Evolutionary conservation across 805 yeast genomes (phyloP), one percentile per base, ranked within the genome.

Genomic region (Lachancea dasiensis): DNA sequence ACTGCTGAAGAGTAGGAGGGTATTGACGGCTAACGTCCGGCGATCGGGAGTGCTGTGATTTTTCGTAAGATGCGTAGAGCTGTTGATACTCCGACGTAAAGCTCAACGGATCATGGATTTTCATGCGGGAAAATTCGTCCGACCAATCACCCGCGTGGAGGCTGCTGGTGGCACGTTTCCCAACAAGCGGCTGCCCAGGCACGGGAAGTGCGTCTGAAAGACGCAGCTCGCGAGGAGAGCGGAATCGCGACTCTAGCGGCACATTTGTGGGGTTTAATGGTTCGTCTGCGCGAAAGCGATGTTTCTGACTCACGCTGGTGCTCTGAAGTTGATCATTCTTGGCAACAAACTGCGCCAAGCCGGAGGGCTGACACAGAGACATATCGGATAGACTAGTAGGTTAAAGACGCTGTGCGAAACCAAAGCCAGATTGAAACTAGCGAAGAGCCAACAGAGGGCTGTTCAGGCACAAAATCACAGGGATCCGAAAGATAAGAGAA

Each of bases 61-160:
- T 36, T 33, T 50, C 56, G 40, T 54, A 59, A 1, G 39, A 36
- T 4, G 46, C 38, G 43, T 60, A 60, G 27, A 51, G 31, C 15
- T 33, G 45, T 37, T 56, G 56, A 37, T 60, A 60, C 23, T 50
- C 54, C 11, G 47, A 38, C 29, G 52, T 46, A 30, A 56, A 56
- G 40, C 57, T 61, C 35, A 52, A 15, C 10, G 57, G 56, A 37
- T 60, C 64, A 4, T 47, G 46, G 6, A 60, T 41, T 15, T 44
- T 40, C 50, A 59, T 50, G 3, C 49, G 39, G 1, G 59, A 43
- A 25, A 58, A 54, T 38, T 59, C 54, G 11, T 45, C 34, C 9
- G 53, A 22, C 57, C 59, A 52, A 7, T 36, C 18, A 10, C n/a
- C 6, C 3, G 19, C 27, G 23, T 32, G n/a, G n/a, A n/a, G n/a